phyloP scores from a whole-genome alignment of 108 stramenopile species.

The Fragilariopsis cylindrus region DNA sequence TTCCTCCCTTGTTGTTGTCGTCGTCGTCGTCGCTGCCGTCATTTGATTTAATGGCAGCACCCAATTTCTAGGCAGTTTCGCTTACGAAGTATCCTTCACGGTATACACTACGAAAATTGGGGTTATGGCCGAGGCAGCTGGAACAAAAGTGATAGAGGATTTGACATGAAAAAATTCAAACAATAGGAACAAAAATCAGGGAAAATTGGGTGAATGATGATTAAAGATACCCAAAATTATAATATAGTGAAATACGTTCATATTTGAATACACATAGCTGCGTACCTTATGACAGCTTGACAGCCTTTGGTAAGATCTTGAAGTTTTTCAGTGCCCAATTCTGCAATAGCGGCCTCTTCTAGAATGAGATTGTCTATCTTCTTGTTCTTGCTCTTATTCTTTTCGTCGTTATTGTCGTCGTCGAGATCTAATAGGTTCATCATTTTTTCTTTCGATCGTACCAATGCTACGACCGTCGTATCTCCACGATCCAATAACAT shows the following conservation, averaged over 20 bases:
- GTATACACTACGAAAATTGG: slow-evolving; percentile 30
- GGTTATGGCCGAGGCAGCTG: slow-evolving; percentile 37
- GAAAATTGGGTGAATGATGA: no score
- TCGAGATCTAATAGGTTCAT: background rate
- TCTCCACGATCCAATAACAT: slow-evolving; percentile 37
- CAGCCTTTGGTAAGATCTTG: slow-evolving; percentile 34
- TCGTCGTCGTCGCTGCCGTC: background rate
- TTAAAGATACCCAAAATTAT: no score
- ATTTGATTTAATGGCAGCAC: slow-evolving; percentile 23
- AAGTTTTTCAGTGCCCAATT: slow-evolving; percentile 42
- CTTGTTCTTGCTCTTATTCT: background rate
- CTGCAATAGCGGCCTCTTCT: slow-evolving; percentile 53
- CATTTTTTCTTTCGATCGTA: slow-evolving; percentile 49
- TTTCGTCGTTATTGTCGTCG: no score
- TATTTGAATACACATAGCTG: background rate
- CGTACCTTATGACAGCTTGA: slow-evolving; percentile 45
- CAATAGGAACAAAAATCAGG: background rate
- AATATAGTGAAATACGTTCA: no score
- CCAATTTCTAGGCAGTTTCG: slow-evolving; percentile 31
- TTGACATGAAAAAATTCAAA: background rate
- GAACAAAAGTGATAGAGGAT: background rate
- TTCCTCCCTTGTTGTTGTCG: no score
- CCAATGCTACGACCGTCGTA: slow-evolving; percentile 40
- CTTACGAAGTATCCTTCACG: slow-evolving; percentile 17
- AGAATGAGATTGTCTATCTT: slow-evolving; percentile 18